Evolutionary conservation across 2,329 filamentous ascomycete genomes (phyloP).

Genomic region (Claviceps paspali): DNA sequence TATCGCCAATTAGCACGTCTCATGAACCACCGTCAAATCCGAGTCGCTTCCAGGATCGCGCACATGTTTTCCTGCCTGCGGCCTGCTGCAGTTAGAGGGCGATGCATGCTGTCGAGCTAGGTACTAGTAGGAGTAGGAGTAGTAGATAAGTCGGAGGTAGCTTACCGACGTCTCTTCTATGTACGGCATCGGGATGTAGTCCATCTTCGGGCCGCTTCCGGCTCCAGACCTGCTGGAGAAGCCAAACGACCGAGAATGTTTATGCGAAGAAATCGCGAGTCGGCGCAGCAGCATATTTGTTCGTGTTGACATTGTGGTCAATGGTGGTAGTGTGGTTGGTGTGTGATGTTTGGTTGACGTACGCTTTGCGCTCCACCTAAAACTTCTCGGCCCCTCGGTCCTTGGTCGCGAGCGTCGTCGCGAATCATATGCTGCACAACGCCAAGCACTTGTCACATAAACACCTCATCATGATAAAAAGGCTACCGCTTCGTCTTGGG

Average conservation of each 20-base stretch:
- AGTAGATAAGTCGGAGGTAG: too few species aligned
- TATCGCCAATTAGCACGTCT: constrained; percentile 18
- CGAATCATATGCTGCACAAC: background rate
- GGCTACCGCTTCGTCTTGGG: constrained; percentile 2
- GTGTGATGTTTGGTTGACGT: background rate
- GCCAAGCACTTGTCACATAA: background rate
- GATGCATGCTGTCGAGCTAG: background rate
- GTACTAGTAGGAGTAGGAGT: too few species aligned
- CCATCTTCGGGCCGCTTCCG: constrained; percentile 15
- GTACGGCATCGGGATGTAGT: constrained; percentile 41
- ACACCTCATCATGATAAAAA: background rate
- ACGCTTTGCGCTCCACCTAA: constrained; percentile 3
- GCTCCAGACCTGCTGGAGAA: constrained; percentile 20
- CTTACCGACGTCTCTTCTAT: constrained; percentile 32
- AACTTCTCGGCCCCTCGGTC: background rate
- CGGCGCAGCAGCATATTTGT: constrained; percentile 19
- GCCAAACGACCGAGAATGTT: constrained; percentile 27
- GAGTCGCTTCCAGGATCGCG: constrained; percentile 12
- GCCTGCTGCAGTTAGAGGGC: constrained; percentile 35
- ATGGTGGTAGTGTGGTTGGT: background rate
- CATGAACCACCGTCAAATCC: too few species aligned
- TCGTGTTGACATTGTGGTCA: constrained; percentile 1
- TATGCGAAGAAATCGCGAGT: constrained; percentile 14
- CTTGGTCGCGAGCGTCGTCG: background rate
- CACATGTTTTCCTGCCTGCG: constrained; percentile 66